Base-by-base conservation (phyloP, 495 filamentous ascomycete genomes). In the Xylaria palmicola region DNA sequence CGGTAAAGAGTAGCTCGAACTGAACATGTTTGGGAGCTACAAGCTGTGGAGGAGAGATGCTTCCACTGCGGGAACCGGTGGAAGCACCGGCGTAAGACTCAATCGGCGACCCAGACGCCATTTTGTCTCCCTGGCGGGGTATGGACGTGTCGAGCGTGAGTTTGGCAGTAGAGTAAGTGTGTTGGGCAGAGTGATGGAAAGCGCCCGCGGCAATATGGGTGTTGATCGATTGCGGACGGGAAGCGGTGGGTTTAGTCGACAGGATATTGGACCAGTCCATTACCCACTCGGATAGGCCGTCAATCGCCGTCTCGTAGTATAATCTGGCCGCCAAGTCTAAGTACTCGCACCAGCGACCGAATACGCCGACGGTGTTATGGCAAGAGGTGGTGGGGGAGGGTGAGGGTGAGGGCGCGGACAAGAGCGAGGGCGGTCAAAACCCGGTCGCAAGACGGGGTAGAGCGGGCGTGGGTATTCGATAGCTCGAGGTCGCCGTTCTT, bases 1-100 rank as follows among this genome's bases (percentile, higher is more conserved):
- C 83, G 60, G 86, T 83, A 69, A 91, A 87, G 29, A 94, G 81
- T 26, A 97, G 83, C 74, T 93, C 86, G 73, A 98, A 98, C 68
- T 88, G 79, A 73, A 97, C 86, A 66, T 86, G 86, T 75, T 95
- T 96, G 64, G 89, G 86, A 9, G 81, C 76, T 29, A 71, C 47
- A 41, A 72, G 62, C 62, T 83, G 74, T 66, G 72, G 72, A 62
- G 77, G 70, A 48, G 82, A 77, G 71, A 81, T 72, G 74, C 76
- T 77, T 44, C 70, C 73, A 58, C 73, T 71, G 64, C 74, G 54
- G 68, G 73, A 59, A 55, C 69, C 65, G 52, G 65, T 30, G 67
- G 69, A 65, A 53, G 64, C 62, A 65, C 57, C 59, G 27, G 57
- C 64, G 62, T 55, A 69, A 60, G 59, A 39, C 54, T 72, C 69